Base-by-base conservation (phyloP, 2,329 filamentous ascomycete species). In the Aspergillus arachidicola region DNA sequence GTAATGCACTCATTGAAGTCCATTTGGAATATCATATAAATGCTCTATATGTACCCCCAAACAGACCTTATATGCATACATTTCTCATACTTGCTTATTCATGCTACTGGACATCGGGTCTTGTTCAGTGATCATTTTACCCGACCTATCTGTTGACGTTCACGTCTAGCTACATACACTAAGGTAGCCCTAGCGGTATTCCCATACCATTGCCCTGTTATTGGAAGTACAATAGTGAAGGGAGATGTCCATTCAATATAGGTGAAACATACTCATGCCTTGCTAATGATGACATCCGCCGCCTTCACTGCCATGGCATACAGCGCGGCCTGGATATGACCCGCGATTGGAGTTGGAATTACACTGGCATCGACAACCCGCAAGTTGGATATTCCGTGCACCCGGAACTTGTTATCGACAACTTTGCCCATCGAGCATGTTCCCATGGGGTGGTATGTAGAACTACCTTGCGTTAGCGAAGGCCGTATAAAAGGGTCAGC, bases 361-460 rank as follows among this genome's bases (percentile, higher is more conserved):
- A 62, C 57, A 9, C 57, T 62, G 14, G 50, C 48, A 21, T 59
- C 56, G 5, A 55, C 60, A 54, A 59, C 23, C 19, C 60, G 34
- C 26, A 62, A 38, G 11, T 36, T 43, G 9, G 64, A 60, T 10
- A 64, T 50, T 6, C 57, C 62, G n/a, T 62, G 58, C 11, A 66
- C 60, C 3, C 50, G 57, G n/a, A 66, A 36, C n/a, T 64, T 59
- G 9, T 30, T 56, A 41, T 66, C 62, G 28, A 64, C 64, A 14
- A 64, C 62, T 48, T 64, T 60, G 5, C 62, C 62, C 62, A 64
- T 66, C 4, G 57, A 64, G 14, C 59, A 38, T 43, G 51, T 64
- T 14, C 59, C 64, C 26, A 62, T 48, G 19, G 62, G 57, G 43
- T 64, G 62, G 21, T 57, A 62, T 36, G 62, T 46, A 2, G 62